Base-by-base conservation (phyloP, 1,284 basidiomycete species). In the Trametes sp. region DNA sequence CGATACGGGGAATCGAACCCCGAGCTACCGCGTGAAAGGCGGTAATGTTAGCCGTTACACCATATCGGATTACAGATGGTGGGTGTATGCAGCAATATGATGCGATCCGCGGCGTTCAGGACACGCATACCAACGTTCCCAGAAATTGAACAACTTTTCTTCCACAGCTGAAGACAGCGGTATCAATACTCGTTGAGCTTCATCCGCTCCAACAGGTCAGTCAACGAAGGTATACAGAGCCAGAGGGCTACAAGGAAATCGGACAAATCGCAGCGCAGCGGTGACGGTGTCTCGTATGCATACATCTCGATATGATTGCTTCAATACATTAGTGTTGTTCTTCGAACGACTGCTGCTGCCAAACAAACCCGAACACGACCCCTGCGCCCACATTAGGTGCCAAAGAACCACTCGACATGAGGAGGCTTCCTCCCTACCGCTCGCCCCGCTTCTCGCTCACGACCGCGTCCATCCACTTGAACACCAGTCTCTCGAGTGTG, bases 1-100 rank as follows among this genome's bases (percentile, higher is more conserved):
- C 73, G 85, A 80, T 86, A 86, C 86, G 85, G 86, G 86, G 85
- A 87, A 86, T 87, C 85, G 86, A 87, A 87, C 86, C 86, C 86
- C 85, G 87, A 86, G 86, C 86, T 87, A 82, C 84, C 85, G 87
- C 86, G 84, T 67, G 66, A 67, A 67, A 67, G 66, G 66, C 66
- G 66, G 66, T 67, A 67, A 67, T 67, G 66, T 67, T 67, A 65
- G 63, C 66, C 66, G 66, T 67, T 67, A 67, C 66, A 67, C 66
- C 66, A 67, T 67, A 67, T 65, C 66, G 66, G 66, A 41, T 21
- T 45, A 28, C 13, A 16, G 2, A 24, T 16, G n/a, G 24, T 3
- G 7, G 1, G 2, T 24, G 7, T 13, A 8, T 9, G 21, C 9
- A 26, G 42, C 7, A 24, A 16, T 9, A 8, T 24, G 3, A 10